These are phyloP conservation scores for Theobroma grandiflorum DNA, from an alignment of 441 rosid species.

Conservation along the genomic window DNA sequence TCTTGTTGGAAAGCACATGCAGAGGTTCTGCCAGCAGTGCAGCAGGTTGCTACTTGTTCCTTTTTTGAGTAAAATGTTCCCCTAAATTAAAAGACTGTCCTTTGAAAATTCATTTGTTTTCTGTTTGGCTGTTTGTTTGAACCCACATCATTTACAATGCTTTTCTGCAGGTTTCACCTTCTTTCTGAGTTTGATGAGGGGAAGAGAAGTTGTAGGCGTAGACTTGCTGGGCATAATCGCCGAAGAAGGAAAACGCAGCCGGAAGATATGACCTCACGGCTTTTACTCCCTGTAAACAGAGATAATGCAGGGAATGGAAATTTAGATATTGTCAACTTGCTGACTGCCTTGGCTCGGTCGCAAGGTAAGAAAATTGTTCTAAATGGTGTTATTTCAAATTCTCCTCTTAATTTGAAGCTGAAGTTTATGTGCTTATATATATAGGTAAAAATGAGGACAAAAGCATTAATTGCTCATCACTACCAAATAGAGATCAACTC, in stretches of 20 bases:
- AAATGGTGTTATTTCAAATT: neutral
- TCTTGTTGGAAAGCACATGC: slow-evolving; percentile 86
- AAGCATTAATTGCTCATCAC: slow-evolving; percentile 39
- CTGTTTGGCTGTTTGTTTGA: neutral
- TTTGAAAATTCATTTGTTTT: neutral
- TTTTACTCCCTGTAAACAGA: slow-evolving; percentile 51
- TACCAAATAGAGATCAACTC: slow-evolving; percentile 74
- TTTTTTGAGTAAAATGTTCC: neutral
- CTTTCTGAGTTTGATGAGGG: slow-evolving; percentile 83
- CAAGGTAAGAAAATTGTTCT: slow-evolving; percentile 57
- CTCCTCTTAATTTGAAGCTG: slow-evolving; percentile 15
- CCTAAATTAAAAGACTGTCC: neutral
- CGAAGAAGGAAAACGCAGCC: slow-evolving; percentile 80
- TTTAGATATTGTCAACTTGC: slow-evolving; percentile 70
- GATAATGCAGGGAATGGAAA: slow-evolving; percentile 45
- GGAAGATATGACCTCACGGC: slow-evolving; percentile 64
- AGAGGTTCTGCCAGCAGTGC: slow-evolving; percentile 97
- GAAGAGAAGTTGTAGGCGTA: slow-evolving; percentile 80
- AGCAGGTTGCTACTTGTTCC: slow-evolving; percentile 66
- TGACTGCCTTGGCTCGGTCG: slow-evolving; percentile 64
- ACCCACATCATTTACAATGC: neutral
- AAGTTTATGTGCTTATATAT: slow-evolving; percentile 27
- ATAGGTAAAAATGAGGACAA: slow-evolving; percentile 65
- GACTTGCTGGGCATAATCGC: slow-evolving; percentile 81
- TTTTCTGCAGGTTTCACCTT: slow-evolving; percentile 66